A percentile compares a stretch with the other conserved stretches of the same genome.
These are phyloP conservation scores for Candida pini DNA, from an alignment of 805 yeast genomes.

Conservation along the genomic window DNA sequence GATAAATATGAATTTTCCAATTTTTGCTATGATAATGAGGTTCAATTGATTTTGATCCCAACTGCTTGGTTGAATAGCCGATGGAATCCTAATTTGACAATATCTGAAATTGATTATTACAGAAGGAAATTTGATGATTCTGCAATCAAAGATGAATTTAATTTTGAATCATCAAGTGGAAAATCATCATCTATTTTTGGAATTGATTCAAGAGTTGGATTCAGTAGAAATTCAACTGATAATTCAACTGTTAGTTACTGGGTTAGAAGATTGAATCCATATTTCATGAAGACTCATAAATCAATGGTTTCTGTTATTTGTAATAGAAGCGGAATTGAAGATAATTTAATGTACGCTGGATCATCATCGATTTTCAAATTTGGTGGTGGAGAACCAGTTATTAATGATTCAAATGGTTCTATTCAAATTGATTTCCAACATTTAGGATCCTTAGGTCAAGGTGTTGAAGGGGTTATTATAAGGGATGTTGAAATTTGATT, in stretches of 20 bases:
- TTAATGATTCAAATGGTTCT: slow-evolving; percentile 19
- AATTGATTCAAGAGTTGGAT: too few species aligned
- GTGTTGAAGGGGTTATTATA: slow-evolving; percentile 57
- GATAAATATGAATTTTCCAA: slow-evolving; percentile 64
- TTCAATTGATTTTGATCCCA: slow-evolving; percentile 63
- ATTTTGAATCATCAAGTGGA: too few species aligned
- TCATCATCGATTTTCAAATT: slow-evolving; percentile 54
- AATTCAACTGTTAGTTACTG: slow-evolving; percentile 45
- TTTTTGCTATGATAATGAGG: slow-evolving; percentile 40
- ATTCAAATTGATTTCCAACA: slow-evolving; percentile 40
- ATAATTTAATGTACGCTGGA: slow-evolving; percentile 61
- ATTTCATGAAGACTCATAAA: slow-evolving; percentile 16
- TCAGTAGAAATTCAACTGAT: too few species aligned
- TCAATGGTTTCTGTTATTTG: slow-evolving; percentile 42
- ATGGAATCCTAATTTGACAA: slow-evolving; percentile 25
- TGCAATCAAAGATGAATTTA: too few species aligned
- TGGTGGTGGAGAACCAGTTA: slow-evolving; percentile 29
- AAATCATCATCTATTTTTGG: too few species aligned
- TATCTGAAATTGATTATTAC: slow-evolving; percentile 13
- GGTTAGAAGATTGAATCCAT: slow-evolving; percentile 51
- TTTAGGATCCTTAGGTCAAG: slow-evolving; percentile 54
- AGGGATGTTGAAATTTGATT: slow-evolving; percentile 46
- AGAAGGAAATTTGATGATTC: slow-evolving; percentile 14
- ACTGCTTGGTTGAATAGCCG: slow-evolving; percentile 77
- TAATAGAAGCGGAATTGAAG: slow-evolving; percentile 79